phyloP scores from a whole-genome alignment of 2,329 filamentous ascomycete genomes.

The Didymella pinodella region DNA sequence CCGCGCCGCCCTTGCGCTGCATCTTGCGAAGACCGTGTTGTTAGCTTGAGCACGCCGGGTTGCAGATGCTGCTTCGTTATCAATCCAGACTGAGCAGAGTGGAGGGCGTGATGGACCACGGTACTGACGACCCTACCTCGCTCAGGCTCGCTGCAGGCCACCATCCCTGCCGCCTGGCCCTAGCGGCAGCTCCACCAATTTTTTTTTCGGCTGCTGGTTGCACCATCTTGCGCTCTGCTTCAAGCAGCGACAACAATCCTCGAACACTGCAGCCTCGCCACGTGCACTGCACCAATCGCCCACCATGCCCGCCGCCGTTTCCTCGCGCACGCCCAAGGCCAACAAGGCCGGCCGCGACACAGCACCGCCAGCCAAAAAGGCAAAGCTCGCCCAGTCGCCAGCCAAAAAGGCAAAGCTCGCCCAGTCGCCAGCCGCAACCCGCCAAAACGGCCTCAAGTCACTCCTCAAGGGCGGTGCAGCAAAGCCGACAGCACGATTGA shows the following conservation, averaged over 20 bases:
- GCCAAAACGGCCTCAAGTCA: constrained; percentile 43
- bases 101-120: constrained; percentile 8
- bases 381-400: constrained; percentile 45
- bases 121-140: constrained; percentile 8
- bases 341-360: constrained; percentile 36
- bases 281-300: constrained; percentile 19
- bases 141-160: constrained; percentile 9
- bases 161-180: constrained; percentile 22
- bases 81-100: neutral
- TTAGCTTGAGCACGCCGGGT: neutral
- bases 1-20: constrained; percentile 16
- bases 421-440: constrained; percentile 34
- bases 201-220: constrained; percentile 31
- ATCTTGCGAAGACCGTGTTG: neutral
- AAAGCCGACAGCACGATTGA: constrained; percentile 59
- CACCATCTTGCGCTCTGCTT: constrained; percentile 31
- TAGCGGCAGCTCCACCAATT: constrained; percentile 22
- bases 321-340: constrained; percentile 35
- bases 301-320: constrained; percentile 47
- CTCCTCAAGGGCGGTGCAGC: constrained; percentile 41
- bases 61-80: neutral
- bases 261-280: constrained; percentile 20
- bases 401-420: constrained; percentile 50
- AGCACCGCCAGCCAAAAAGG: constrained; percentile 49
- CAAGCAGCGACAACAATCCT: constrained; percentile 32